phyloP scores from a whole-genome alignment of 768 basidiomycete species.

The Mycena maculata region DNA sequence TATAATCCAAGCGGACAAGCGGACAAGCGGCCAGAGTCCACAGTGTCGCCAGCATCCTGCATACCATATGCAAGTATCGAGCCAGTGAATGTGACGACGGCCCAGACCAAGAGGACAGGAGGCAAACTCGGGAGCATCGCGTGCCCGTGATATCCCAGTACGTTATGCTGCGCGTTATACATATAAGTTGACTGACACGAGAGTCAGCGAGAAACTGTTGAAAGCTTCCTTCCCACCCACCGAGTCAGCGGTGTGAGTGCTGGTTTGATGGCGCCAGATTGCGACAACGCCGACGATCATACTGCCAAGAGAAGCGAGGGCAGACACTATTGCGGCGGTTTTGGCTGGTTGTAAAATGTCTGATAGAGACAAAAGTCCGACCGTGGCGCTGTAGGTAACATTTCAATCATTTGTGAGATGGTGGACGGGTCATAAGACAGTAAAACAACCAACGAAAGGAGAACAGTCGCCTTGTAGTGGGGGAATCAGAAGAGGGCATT shows the following conservation, averaged over 20 bases:
- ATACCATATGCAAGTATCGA: constrained; percentile 59
- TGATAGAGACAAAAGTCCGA: constrained; percentile 60
- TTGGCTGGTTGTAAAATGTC: constrained; percentile 46
- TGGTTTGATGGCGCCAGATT: constrained; percentile 66
- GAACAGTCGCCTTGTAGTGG: constrained; percentile 59
- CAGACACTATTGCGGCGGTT: constrained; percentile 55
- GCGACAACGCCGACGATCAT: constrained; percentile 67
- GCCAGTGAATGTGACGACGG: constrained; percentile 59
- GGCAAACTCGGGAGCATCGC: constrained; percentile 65
- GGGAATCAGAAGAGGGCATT: not conserved
- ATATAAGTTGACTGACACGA: constrained; percentile 61
- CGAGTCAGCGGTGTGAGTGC: constrained; percentile 56
- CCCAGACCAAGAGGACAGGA: constrained; percentile 66
- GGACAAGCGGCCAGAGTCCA: constrained; percentile 41
- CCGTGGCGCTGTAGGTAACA: constrained; percentile 59
- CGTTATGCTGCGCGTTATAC: constrained; percentile 59
- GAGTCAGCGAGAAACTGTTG: constrained; percentile 4
- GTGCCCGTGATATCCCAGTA: constrained; percentile 60
- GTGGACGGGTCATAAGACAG: not conserved
- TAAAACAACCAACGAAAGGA: constrained; percentile 58
- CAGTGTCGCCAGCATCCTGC: constrained; percentile 45
- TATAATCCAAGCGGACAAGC: constrained; percentile 53
- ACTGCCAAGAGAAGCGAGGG: constrained; percentile 64
- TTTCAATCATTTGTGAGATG: constrained; percentile 7
- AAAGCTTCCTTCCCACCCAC: constrained; percentile 40